phyloP scores from a whole-genome alignment of 2,329 filamentous ascomycete genomes.

The Parastagonospora nodorum region DNA sequence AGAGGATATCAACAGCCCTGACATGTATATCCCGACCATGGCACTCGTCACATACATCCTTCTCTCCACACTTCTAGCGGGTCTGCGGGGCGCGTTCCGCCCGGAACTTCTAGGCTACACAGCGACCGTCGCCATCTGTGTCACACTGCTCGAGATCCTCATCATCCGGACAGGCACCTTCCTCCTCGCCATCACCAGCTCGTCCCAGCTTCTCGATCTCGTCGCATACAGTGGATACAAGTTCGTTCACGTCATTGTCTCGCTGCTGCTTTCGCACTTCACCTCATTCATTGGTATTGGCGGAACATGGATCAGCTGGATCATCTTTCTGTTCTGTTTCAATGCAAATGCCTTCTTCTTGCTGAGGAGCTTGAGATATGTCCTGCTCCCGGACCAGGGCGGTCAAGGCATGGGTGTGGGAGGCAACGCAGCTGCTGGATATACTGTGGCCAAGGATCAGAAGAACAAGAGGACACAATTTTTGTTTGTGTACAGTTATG shows the following conservation, averaged over 20 bases:
- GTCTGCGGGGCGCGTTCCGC: slow-evolving; percentile 87
- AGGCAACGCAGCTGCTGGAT: slow-evolving; percentile 55
- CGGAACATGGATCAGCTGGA: slow-evolving; percentile 87
- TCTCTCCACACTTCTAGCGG: slow-evolving; percentile 86
- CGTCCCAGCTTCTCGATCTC: slow-evolving; percentile 89
- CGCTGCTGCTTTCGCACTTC: slow-evolving; percentile 74
- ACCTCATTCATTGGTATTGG: slow-evolving; percentile 71
- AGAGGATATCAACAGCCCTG: slow-evolving; percentile 95
- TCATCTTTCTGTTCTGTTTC: slow-evolving; percentile 88
- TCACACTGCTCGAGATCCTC: slow-evolving; percentile 87
- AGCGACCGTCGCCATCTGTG: slow-evolving; percentile 79
- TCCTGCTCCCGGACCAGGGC: slow-evolving; percentile 76
- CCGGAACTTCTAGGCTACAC: slow-evolving; percentile 92
- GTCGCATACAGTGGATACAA: slow-evolving; percentile 98
- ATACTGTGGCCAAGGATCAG: slow-evolving; percentile 80
- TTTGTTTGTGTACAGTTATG: slow-evolving; percentile 70
- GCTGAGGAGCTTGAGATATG: slow-evolving; percentile 93
- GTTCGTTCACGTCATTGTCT: slow-evolving; percentile 94
- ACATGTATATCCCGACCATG: slow-evolving; percentile 99
- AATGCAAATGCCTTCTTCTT: slow-evolving; percentile 93
- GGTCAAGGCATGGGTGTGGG: slow-evolving; percentile 35
- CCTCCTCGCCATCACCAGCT: slow-evolving; percentile 89
- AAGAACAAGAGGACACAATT: slow-evolving; percentile 40
- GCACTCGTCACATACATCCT: slow-evolving; percentile 97
- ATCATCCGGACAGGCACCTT: slow-evolving; percentile 91